Base-by-base conservation (phyloP, 2,329 filamentous ascomycete genomes). In the Colletotrichum echinochloae region DNA sequence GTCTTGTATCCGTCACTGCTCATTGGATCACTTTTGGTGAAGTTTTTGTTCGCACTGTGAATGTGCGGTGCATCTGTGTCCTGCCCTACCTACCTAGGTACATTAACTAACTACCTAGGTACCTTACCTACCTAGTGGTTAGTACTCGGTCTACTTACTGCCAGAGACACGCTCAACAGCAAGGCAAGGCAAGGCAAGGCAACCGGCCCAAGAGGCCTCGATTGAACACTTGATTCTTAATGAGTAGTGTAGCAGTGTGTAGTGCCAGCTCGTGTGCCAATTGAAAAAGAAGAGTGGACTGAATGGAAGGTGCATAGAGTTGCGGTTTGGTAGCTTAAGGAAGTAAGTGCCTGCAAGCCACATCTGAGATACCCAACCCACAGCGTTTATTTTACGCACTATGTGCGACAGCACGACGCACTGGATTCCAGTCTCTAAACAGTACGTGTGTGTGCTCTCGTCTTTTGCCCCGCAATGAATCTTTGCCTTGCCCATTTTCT, bases 381-480 rank as follows among this genome's bases (percentile, higher is more conserved):
- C 44, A 46, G 56, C 41, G 30, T 48, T 30, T 60, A 46, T 46
- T 46, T 46, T 46, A 51, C 46, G 39, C 49, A 54, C 56, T 37
- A 62, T 33, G 39, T 60, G 56, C 39, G 49, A 60, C 65, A 33
- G 65, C 41, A 35, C 48, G 35, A 56, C 59, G 33, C 60, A 52
- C 56, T 20, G 55, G 35, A 60, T 39, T 44, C 41, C 30, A 37
- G 26, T 30, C 37, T 41, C 61, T 51, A 30, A 28, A 39, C 44
- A 44, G 41, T 44, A n/a, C n/a, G 18, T 11, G 18, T 44, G 12
- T 11, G 16, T 2, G 9, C 11, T 33, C 30, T 35, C 26, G 48
- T 61, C 39, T 37, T 37, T 56, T 57, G 67, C 67, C 67, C 67
- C 67, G 67, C 67, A 70, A 62, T 60, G 66, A 70, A 60, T 56